phyloP scores from a whole-genome alignment of 108 stramenopile genomes.

The Fistulifera pelliculosa region DNA sequence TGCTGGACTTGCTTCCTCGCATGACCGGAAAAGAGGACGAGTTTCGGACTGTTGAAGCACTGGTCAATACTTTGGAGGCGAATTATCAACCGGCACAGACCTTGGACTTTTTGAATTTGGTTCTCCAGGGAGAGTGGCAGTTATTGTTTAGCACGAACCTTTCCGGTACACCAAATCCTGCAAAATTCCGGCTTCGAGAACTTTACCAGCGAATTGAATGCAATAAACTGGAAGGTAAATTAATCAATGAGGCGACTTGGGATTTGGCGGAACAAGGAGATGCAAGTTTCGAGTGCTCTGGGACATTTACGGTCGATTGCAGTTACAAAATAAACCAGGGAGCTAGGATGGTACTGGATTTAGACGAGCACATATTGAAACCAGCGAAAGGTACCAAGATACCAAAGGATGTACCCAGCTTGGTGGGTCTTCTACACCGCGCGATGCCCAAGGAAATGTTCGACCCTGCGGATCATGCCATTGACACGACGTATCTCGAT shows the following conservation, averaged over 20 bases:
- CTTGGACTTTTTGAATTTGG: slow-evolving; percentile 60
- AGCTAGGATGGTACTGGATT: slow-evolving; percentile 32
- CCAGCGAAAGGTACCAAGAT: slow-evolving; percentile 35
- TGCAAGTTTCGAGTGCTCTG: slow-evolving; percentile 34
- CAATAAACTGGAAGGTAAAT: slow-evolving; percentile 29
- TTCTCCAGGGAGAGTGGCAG: slow-evolving; percentile 66
- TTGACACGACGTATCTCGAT: slow-evolving; percentile 72
- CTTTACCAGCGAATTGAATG: slow-evolving; percentile 40
- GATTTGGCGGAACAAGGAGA: slow-evolving; percentile 36
- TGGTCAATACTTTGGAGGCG: slow-evolving; percentile 60
- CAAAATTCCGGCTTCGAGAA: slow-evolving; percentile 32
- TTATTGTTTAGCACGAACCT: slow-evolving; percentile 62
- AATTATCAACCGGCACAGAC: slow-evolving; percentile 53
- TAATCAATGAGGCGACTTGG: slow-evolving; percentile 48
- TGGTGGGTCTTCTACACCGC: slow-evolving; percentile 44
- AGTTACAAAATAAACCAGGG: slow-evolving; percentile 60
- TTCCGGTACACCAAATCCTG: slow-evolving; percentile 13
- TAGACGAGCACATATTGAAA: slow-evolving; percentile 32
- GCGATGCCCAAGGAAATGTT: slow-evolving; percentile 62
- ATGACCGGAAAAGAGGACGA: slow-evolving; percentile 65
- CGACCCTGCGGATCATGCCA: slow-evolving; percentile 50
- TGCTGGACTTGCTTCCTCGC: slow-evolving; percentile 57
- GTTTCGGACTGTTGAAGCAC: slow-evolving; percentile 43
- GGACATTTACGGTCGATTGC: slow-evolving; percentile 40
- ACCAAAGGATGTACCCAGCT: slow-evolving; percentile 35